Evolutionary conservation across 768 basidiomycete species (phyloP).

Genomic region (Russula sp.): DNA sequence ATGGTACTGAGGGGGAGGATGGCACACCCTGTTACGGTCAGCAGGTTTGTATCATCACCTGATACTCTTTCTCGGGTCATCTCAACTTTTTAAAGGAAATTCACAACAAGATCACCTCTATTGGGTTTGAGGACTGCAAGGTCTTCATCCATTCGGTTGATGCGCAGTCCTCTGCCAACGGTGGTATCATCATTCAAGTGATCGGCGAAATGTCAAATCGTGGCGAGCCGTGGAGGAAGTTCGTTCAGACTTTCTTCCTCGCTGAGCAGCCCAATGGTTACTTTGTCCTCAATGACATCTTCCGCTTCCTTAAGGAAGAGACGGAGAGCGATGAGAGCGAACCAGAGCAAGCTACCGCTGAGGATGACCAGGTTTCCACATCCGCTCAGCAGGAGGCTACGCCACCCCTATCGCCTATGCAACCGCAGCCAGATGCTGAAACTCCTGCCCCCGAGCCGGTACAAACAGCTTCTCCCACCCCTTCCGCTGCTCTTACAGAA

Average conservation of each 20-base stretch:
- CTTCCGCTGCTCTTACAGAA: conserved; percentile 33
- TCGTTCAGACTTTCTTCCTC: conserved; percentile 99
- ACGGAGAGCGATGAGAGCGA: conserved; percentile 61
- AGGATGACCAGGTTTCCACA: conserved; percentile 46
- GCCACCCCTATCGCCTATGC: conserved; percentile 21
- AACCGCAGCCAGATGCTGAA: conserved; percentile 20
- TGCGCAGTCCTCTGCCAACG: conserved; percentile 89
- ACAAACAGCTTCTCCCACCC: conserved; percentile 35
- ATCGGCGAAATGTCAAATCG: conserved; percentile 98
- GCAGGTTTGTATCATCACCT: conserved; percentile 50
- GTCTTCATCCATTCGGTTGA: conserved; percentile 99
- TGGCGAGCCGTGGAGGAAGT: conserved; percentile 91
- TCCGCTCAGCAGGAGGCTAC: conserved; percentile 29
- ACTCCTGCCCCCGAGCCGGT: conserved; percentile 29
- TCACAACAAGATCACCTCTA: conserved; percentile 89
- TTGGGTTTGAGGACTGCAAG: conserved; percentile 95
- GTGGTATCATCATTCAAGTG: conserved; percentile 98
- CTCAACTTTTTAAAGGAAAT: conserved; percentile 61
- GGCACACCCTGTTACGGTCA: conserved; percentile 84
- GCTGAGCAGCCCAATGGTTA: conserved; percentile 99
- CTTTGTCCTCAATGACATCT: conserved; percentile 99
- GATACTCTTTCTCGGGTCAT: conserved; percentile 5
- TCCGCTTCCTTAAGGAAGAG: conserved; percentile 98
- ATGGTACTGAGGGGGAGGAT: conserved; percentile 97
- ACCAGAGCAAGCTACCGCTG: conserved; percentile 19